Base-by-base conservation (phyloP, 306 rosid genomes). In the Cicer bijugum region DNA sequence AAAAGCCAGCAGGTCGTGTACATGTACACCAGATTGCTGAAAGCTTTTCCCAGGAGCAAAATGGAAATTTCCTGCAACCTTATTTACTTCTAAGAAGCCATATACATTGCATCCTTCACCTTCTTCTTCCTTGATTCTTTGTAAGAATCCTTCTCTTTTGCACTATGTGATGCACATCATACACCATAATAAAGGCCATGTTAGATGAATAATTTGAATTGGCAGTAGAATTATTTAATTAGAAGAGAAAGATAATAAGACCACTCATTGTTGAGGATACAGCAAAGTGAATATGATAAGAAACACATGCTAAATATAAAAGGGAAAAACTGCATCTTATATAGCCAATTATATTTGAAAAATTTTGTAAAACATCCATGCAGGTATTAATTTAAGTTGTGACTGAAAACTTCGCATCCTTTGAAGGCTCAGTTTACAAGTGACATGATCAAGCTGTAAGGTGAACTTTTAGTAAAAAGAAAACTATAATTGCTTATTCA, bases 41-140 rank as follows among this genome's bases (percentile, higher is more conserved):
- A 95, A 95, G 81, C 99, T 95, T 88, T 95, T 95, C 78, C 97
- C 99, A 66, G 96, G 97, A 64, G 97, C 97, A 86, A 95, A 91
- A 81, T 95, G 99, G 70, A 95, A 95, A 85, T 92, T 95, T 68
- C 99, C 97, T 6, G 97, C 99, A 51, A 95, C 97, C 84, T 95
- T 95, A 79, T 95, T 95, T 69, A 94, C 96, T 85, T 94, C 96
- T 85, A 94, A 81, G 82, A 89, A 91, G 10, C 99, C 99, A 85
- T 94, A 91, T 7, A 91, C 81, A 82, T 94, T 95, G 78, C 97
- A 95, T 16, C 97, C 99, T 88, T 95, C 99, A 33, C 99, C 97
- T 6, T 90, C 97, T 84, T 95, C 97, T 7, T 95, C 97, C 88
- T 91, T 95, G 85, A 95, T 88, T 83, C 86, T 88, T 80, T 95